Evolutionary conservation across 2,329 filamentous ascomycete genomes (phyloP), one percentile per base, ranked within the genome.

Genomic region (Colletotrichum simmondsii): DNA sequence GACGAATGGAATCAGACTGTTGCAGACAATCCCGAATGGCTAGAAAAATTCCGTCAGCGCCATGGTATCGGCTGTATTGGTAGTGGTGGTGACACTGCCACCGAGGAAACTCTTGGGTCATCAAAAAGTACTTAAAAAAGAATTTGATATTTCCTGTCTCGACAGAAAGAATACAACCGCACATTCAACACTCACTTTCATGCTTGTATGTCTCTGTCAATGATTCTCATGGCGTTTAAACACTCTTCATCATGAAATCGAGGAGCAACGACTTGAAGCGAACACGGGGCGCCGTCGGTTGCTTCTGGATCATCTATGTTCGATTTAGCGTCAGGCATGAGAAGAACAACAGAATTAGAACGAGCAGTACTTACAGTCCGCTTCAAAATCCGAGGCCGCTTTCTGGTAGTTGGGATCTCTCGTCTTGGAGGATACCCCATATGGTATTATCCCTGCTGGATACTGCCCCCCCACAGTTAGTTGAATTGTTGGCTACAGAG

Each of bases 391-490:
- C 2, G 76, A 70, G 35, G 77, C 76, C 24, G 79, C 30, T 60
- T 83, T 83, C 5, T 74, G 56, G 2, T 75, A 64, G 2, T 76
- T 71, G 14, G 68, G 77, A 72, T 88, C 87, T 30, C 82, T 71
- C 6, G 79, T 77, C 66, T 83, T 84, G 0, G 84, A 81, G 2
- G 85, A 85, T 19, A 79, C 83, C 2, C 82, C 80, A 68, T 82
- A 86, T 0, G 85, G 86, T 64, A 90, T 80, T 2, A 88, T 83
- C 8, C 85, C 87, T 3, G 86, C 83, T 3, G 88, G 88, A 75
- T 87, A 89, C 85, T 87, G 35, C 4, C 12, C 8, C 2, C 1
- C 1, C 1, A 1, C 2, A 3, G 19, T 72, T 19, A 74, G 42
- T 22, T 42, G 19, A 10, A 22, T 4, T 11, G 68, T 35, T 42